Base-by-base conservation (phyloP, 495 filamentous ascomycete genomes). In the Penicillium cinerascens region DNA sequence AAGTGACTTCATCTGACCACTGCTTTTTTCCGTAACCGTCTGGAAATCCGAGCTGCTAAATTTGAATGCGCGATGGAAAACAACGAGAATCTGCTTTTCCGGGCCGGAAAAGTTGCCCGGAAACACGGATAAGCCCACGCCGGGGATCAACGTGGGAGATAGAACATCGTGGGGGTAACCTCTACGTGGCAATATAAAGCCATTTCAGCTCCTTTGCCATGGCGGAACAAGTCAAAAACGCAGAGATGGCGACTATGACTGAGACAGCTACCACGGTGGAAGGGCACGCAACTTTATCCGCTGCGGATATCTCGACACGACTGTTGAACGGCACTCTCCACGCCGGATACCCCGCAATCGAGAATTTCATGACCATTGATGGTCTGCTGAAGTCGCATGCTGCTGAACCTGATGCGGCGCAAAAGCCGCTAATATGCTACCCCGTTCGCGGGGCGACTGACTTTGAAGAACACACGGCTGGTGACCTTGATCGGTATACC, bases 401-500 rank as follows among this genome's bases (percentile, higher is more conserved):
- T 1, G 49, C 54, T 42, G 56, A 66, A 10, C 40, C 54, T 13
- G 54, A 66, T 47, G 42, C 60, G 6, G 47, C 54, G 6, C 27
- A 38, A 11, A 42, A 38, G 21, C 63, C 63, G 18, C 45, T 66
- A 16, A 51, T 66, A 20, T 63, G 63, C 49, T 66, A 66, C 42
- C 63, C 63, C 0, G 36, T 54, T 15, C 56, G 46, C 1, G 49
- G 42, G 18, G 60, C 63, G 0, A 56, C 51, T 5, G 63, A 66
- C 36, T 66, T 60, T n/a, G 63, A 66, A 43, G 46, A 63, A 18
- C 57, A 66, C n/a, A 66, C 63, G 17, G 63, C 63, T 17, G 36
- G 54, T 0, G 60, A 63, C 17, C 25, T 66, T 10, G 56, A 66
- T 37, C 60, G 52, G 10, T 63, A 63, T 52, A 66, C 63, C 8